phyloP scores from a whole-genome alignment of 345 rosid genomes.

The Lepidium aucheri region DNA sequence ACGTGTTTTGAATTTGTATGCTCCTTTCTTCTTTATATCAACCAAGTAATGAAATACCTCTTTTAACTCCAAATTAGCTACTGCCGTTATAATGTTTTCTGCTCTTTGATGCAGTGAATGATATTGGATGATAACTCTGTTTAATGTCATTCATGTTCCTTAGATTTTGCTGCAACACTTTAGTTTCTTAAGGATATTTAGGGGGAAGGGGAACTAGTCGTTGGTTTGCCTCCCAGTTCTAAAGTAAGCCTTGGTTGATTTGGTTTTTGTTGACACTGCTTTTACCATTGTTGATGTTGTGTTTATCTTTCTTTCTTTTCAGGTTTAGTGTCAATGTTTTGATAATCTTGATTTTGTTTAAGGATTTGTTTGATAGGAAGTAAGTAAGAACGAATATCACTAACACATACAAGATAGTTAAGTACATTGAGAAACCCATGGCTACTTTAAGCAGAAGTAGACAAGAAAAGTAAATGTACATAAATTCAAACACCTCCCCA shows the following conservation, averaged over 20 bases:
- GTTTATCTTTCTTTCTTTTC: background rate
- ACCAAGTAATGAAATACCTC: constrained; percentile 2
- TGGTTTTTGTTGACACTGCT: background rate
- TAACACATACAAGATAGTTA: constrained; percentile 16
- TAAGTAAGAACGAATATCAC: constrained; percentile 4
- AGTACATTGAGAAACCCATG: constrained; percentile 24
- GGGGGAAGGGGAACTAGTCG: background rate
- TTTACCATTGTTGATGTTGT: background rate
- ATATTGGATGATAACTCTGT: background rate
- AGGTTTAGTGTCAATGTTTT: background rate
- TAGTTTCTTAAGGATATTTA: background rate
- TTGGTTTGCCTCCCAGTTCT: background rate
- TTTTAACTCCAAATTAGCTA: background rate
- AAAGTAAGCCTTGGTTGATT: background rate
- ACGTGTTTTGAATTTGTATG: background rate
- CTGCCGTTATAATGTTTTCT: background rate
- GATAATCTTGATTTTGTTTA: background rate
- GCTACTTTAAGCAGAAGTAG: constrained; percentile 17
- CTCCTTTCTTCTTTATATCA: background rate
- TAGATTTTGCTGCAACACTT: background rate
- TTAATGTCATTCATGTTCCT: background rate
- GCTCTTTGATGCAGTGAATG: background rate
- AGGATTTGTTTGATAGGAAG: background rate
- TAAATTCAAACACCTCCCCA: constrained; percentile 17
- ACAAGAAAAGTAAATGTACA: constrained; percentile 22